Base-by-base conservation (phyloP, 2,329 filamentous ascomycete genomes). In the Sporothrix inflata region DNA sequence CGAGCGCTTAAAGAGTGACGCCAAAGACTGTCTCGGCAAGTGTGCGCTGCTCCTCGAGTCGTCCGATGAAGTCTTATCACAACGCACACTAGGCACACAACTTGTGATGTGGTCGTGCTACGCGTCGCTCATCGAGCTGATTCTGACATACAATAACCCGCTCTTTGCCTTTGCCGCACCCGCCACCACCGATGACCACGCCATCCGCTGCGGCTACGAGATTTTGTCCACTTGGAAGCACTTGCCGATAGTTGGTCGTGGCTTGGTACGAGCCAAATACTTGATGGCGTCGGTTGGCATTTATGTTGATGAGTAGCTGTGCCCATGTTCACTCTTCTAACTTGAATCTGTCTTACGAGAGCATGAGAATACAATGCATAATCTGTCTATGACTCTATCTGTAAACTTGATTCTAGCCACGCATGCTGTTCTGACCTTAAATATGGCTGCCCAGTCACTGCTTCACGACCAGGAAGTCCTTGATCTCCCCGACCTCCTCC, bases 401-500 rank as follows among this genome's bases (percentile, higher is more conserved):
- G 60, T 63, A 63, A 63, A n/a, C n/a, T n/a, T n/a, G n/a, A n/a
- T n/a, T n/a, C n/a, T n/a, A n/a, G n/a, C n/a, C n/a, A n/a, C n/a
- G n/a, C n/a, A n/a, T n/a, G n/a, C n/a, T n/a, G n/a, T n/a, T 51
- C 49, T 51, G n/a, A 19, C 30, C 6, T 34, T 47, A 42, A 1
- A 63, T 24, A 42, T 3, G n/a, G 14, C 34, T 5, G 45, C 45
- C 24, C 9, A 11, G 38, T 65, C 21, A 65, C 12, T 65, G 21
- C 21, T 65, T 30, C 6, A 65, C 55, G 27, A 47, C 45, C 24
- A 72, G 34, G 45, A 72, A 69, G 4, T 49, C 51, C 19, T 55
- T 61, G 11, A 73, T 63, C 16, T 63, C 27, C 1, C 21, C 47
- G 24, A 73, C 19, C 12, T 71, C 86, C 6, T 83, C 84, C 45